Conservation (phyloP, 257 asterid species). For the Plantago ovata region DNA sequence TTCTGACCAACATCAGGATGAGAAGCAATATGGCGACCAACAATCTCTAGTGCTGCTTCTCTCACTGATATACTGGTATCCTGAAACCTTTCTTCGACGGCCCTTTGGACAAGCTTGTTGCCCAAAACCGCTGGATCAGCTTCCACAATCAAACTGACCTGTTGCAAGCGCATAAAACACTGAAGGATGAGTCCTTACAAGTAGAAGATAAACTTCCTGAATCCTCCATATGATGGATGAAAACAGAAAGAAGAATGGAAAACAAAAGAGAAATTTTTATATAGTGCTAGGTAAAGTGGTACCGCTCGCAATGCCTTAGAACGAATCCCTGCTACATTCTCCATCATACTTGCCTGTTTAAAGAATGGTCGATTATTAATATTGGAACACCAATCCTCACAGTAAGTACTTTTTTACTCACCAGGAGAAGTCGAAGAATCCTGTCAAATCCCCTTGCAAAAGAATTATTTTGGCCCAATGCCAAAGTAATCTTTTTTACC, state of each 20-base stretch:
- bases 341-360: conserved; percentile 87
- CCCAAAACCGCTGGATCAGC: conserved; percentile 99
- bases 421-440: conserved; percentile 95
- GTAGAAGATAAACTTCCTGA: conserved; percentile 18
- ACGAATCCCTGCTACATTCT: conserved; percentile 93
- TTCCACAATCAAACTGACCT: conserved; percentile 97
- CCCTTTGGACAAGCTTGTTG: conserved; percentile 78
- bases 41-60: conserved; percentile 99
- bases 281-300: conserved; percentile 17
- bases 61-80: conserved; percentile 95
- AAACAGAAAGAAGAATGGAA: background rate
- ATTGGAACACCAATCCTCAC: conserved; percentile 11
- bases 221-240: conserved; percentile 2
- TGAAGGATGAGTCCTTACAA: conserved; percentile 17
- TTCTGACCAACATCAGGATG: conserved; percentile 98
- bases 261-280: background rate
- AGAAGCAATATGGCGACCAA: conserved; percentile 97
- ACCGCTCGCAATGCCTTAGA: conserved; percentile 98
- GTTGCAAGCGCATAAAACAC: conserved; percentile 26
- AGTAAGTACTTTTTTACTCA: conserved; percentile 40
- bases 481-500: conserved; percentile 69
- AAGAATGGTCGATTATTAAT: conserved; percentile 13
- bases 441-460: conserved; percentile 94
- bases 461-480: conserved; percentile 88
- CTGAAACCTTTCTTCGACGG: conserved; percentile 98